Conservation (phyloP, 179 eudicot genomes). For the Spergularia azorica region DNA sequence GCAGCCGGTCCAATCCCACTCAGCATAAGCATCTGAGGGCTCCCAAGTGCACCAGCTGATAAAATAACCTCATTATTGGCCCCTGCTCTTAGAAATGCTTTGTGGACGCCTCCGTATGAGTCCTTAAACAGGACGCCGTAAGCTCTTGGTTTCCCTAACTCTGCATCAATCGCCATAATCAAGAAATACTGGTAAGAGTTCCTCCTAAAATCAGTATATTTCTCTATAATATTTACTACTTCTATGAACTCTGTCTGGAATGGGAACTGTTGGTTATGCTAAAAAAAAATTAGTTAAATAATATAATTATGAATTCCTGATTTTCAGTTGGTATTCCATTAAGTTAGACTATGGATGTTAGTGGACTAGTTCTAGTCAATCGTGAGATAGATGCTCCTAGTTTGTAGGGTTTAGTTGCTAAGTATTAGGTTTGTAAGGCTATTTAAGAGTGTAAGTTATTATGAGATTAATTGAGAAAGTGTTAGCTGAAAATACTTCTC, state of each 20-base stretch:
- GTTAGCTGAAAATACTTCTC: no score
- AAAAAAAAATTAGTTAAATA: no score
- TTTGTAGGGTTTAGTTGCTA: no score
- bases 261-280: no score
- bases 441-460: no score
- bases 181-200: background rate
- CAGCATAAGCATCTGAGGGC: conserved; percentile 81
- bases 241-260: background rate
- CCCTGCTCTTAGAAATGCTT: conserved; percentile 51
- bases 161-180: conserved; percentile 31
- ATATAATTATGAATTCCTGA: no score
- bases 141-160: conserved; percentile 48
- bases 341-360: no score
- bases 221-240: background rate
- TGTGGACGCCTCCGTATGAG: conserved; percentile 47
- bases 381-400: no score
- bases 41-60: conserved; percentile 84
- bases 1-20: conserved; percentile 80
- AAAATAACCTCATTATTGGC: conserved; percentile 58
- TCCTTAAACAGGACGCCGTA: conserved; percentile 65
- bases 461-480: no score
- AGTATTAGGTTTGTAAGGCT: no score
- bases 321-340: no score
- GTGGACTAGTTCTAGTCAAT: no score
- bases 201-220: background rate